Conservation (phyloP, 345 rosid genomes). For the Gossypium anomalum region DNA sequence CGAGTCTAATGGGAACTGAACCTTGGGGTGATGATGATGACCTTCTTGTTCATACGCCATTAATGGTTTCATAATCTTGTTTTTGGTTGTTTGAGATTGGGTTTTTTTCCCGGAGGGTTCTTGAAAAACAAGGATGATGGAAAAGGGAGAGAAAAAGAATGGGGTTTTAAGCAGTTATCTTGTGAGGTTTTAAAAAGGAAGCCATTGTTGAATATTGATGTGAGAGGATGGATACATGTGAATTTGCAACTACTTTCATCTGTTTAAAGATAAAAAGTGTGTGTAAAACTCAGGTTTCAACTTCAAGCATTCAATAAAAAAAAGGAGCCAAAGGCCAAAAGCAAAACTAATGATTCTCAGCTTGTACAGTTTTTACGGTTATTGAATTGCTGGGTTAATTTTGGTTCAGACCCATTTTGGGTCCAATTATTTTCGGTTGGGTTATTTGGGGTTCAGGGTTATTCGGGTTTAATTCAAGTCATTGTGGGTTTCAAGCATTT, state of each 20-base stretch:
- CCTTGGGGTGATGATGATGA: conserved; percentile 2
- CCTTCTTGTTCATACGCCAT: conserved; percentile 14
- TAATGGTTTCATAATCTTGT: neutral
- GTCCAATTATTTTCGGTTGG: no score
- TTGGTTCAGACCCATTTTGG: no score
- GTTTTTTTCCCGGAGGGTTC: neutral
- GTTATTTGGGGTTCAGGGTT: no score
- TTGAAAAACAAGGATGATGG: neutral
- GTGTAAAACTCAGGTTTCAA: neutral
- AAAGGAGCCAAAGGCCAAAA: neutral
- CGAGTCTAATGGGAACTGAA: conserved; percentile 61
- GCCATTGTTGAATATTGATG: neutral
- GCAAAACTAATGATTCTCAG: no score
- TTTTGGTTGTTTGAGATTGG: neutral
- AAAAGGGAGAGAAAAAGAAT: neutral
- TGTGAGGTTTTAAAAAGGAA: conserved; percentile 9
- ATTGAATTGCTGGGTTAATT: no score
- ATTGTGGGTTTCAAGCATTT: no score
- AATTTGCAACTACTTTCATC: conserved; percentile 6
- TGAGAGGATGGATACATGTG: conserved; percentile 10
- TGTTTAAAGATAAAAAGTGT: neutral
- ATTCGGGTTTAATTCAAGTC: no score
- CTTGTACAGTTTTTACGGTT: no score
- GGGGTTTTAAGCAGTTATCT: conserved; percentile 1
- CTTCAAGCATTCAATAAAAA: neutral